phyloP scores from a whole-genome alignment of 352 stramenopile species.

The Plasmopara halstedii region DNA sequence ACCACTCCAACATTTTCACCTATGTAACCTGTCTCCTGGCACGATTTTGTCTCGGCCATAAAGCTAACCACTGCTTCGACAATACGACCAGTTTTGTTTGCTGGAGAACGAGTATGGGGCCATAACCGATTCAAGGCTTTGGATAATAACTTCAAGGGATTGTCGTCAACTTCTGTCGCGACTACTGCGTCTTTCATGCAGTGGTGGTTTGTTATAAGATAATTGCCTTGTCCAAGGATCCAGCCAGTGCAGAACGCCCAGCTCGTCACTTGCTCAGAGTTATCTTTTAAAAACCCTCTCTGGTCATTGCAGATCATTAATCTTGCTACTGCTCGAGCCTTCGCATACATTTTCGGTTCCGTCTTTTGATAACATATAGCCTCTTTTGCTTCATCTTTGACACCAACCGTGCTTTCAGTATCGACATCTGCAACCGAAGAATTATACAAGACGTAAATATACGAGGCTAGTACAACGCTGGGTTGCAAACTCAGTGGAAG shows the following conservation, averaged over 20 bases:
- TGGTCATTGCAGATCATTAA: conserved; percentile 38
- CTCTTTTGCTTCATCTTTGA: conserved; percentile 41
- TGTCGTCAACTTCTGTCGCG: neutral
- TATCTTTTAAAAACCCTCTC: neutral
- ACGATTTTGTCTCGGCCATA: conserved; percentile 47
- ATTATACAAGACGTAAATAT: conserved; percentile 18
- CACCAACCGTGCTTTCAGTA: conserved; percentile 40
- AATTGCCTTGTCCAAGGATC: conserved; percentile 46
- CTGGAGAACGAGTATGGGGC: conserved; percentile 1
- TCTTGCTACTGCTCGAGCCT: conserved; percentile 37
- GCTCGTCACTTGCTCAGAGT: conserved; percentile 7
- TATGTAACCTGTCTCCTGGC: conserved; percentile 20
- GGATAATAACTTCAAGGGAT: conserved; percentile 21
- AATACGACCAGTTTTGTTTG: conserved; percentile 6
- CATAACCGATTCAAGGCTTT: conserved; percentile 5
- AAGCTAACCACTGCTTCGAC: conserved; percentile 39
- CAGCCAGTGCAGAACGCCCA: conserved; percentile 53
- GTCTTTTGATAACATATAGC: conserved; percentile 49
- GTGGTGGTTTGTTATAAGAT: conserved; percentile 66
- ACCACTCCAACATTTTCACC: conserved; percentile 34
- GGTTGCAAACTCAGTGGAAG: conserved; percentile 22
- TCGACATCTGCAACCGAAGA: neutral
- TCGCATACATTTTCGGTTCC: conserved; percentile 46
- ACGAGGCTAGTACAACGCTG: conserved; percentile 36
- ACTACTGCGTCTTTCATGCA: conserved; percentile 32